Percentiles rank a stretch among this genome's conserved stretches.
Conservation (phyloP, 257 asterid genomes). For the Cynanchum wilfordii region DNA sequence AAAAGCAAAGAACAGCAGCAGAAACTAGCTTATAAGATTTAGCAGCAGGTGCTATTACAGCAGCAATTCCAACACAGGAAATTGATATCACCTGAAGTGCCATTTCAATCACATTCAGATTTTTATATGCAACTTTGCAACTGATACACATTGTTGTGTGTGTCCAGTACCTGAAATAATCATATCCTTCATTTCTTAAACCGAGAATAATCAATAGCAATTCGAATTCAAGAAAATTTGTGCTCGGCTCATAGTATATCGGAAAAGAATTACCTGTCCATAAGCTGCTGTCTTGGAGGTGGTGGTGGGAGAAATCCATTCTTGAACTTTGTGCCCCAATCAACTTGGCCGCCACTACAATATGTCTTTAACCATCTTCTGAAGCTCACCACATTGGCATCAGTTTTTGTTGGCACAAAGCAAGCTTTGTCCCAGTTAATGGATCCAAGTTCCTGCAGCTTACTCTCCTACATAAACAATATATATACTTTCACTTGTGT, state of each 20-base stretch:
- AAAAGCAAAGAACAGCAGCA: slow-evolving; percentile 53
- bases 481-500: neutral
- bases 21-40: slow-evolving; percentile 38
- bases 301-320: slow-evolving; percentile 54
- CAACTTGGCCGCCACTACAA: slow-evolving; percentile 48
- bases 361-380: slow-evolving; percentile 77
- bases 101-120: slow-evolving; percentile 44
- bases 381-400: slow-evolving; percentile 50
- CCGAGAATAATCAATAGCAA: too few relatives aligned
- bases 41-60: slow-evolving; percentile 49
- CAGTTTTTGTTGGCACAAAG: slow-evolving; percentile 76
- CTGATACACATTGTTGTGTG: slow-evolving; percentile 71
- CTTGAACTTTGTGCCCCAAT: slow-evolving; percentile 50
- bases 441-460: slow-evolving; percentile 47
- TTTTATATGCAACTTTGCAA: slow-evolving; percentile 58
- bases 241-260: too few relatives aligned
- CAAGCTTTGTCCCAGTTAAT: slow-evolving; percentile 67
- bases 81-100: slow-evolving; percentile 51
- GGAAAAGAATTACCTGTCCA: slow-evolving; percentile 49
- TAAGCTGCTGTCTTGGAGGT: slow-evolving; percentile 67
- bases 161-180: slow-evolving; percentile 62
- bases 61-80: slow-evolving; percentile 48
- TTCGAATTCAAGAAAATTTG: too few relatives aligned
- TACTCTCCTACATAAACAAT: slow-evolving; percentile 48
- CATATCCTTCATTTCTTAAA: too few relatives aligned